These are phyloP conservation scores for Omphalea diandra DNA, from an alignment of 441 rosid genomes.

Conservation along the genomic window DNA sequence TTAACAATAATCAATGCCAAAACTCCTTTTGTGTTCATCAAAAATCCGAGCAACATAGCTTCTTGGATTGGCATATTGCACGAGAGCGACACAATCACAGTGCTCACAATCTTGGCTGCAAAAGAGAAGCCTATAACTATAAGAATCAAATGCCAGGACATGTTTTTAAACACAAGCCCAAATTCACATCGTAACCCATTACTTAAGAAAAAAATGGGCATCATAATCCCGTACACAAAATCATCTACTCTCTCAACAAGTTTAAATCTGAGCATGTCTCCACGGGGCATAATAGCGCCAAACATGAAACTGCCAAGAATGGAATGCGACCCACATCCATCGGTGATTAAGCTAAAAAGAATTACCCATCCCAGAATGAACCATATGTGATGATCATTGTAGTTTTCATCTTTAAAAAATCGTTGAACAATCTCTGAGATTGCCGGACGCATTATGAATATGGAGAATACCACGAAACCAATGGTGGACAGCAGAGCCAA, in stretches of 20 bases:
- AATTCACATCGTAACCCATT: constrained; percentile 21
- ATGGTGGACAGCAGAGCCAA: constrained; percentile 6
- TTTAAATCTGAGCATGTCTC: constrained; percentile 19
- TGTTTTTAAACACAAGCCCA: not conserved
- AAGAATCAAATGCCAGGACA: not conserved
- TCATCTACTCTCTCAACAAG: constrained; percentile 35
- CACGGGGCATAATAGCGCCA: constrained; percentile 37
- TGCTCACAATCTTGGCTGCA: constrained; percentile 32
- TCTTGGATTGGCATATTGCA: constrained; percentile 18
- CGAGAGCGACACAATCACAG: constrained; percentile 17
- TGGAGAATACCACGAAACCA: constrained; percentile 11
- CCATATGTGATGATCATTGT: constrained; percentile 25
- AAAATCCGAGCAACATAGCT: constrained; percentile 31
- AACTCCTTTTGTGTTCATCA: too few relatives aligned
- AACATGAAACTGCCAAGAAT: constrained; percentile 42
- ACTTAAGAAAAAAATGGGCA: constrained; percentile 26
- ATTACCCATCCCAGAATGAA: constrained; percentile 30
- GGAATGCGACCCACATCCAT: constrained; percentile 35
- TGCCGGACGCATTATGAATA: constrained; percentile 31
- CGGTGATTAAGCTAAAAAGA: constrained; percentile 34
- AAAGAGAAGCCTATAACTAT: not conserved
- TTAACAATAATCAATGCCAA: too few relatives aligned
- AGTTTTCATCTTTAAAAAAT: not conserved
- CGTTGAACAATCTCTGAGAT: constrained; percentile 17
- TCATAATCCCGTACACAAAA: constrained; percentile 24